Evolutionary conservation across 306 rosid genomes (phyloP).

Genomic region (Rosa lucieae): DNA sequence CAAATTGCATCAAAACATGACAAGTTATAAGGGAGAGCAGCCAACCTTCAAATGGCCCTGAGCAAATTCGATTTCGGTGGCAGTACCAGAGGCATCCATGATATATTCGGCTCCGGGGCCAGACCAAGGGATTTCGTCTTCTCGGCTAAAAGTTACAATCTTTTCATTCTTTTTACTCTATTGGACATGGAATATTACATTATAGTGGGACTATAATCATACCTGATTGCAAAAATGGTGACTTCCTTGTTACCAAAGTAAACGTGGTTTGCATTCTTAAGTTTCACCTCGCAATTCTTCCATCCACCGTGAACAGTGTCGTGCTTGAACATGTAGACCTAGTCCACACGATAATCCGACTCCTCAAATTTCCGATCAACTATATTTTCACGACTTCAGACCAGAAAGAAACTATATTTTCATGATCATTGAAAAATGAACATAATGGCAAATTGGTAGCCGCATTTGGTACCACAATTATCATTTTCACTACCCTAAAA

Average conservation of each 20-base stretch:
- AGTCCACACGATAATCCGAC: not conserved
- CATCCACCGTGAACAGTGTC: slow-evolving; percentile 79
- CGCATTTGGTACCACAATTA: not conserved
- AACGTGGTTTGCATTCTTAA: slow-evolving; percentile 59
- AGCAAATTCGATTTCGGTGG: slow-evolving; percentile 58
- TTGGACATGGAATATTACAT: not conserved
- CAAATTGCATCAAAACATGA: not conserved
- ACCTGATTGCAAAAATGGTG: slow-evolving; percentile 61
- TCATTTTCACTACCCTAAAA: not conserved
- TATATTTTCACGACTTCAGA: not conserved
- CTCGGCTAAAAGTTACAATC: not conserved
- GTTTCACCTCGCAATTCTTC: slow-evolving; percentile 59
- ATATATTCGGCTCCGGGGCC: slow-evolving; percentile 48
- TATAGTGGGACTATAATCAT: not conserved
- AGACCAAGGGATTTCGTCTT: slow-evolving; percentile 68
- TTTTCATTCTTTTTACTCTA: not conserved
- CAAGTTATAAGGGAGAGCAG: not conserved
- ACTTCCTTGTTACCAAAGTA: slow-evolving; percentile 61
- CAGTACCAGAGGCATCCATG: slow-evolving; percentile 63
- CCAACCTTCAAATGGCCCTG: slow-evolving; percentile 69
- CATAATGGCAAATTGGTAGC: not conserved
- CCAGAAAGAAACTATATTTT: not conserved
- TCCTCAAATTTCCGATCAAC: not conserved
- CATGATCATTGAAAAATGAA: not conserved
- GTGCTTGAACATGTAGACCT: slow-evolving; percentile 82